Conservation (phyloP, 768 basidiomycete genomes). For the Termitomyces sp. region DNA sequence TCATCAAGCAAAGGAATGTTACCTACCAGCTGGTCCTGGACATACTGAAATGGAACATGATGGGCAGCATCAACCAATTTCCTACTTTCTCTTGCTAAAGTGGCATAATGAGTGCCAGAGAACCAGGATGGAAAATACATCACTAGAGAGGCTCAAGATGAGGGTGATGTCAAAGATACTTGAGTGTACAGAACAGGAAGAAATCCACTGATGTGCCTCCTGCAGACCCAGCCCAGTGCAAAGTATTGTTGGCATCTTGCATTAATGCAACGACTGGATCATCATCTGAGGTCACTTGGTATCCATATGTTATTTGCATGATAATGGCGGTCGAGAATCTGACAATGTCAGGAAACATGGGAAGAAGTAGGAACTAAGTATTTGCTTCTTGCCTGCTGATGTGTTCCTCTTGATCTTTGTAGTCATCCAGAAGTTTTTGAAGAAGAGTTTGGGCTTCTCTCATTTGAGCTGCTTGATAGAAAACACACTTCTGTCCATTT, state of each 20-base stretch:
- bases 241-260: slow-evolving; percentile 24
- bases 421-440: slow-evolving; percentile 21
- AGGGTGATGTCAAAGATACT: slow-evolving; percentile 26
- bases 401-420: slow-evolving; percentile 21
- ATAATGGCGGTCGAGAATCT: slow-evolving; percentile 17
- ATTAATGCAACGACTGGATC: slow-evolving; percentile 35
- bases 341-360: not conserved
- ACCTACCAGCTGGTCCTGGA: slow-evolving; percentile 31
- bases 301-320: slow-evolving; percentile 28
- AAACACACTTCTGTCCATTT: slow-evolving; percentile 13
- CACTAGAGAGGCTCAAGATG: no score
- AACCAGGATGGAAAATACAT: no score
- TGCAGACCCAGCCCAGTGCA: slow-evolving; percentile 21
- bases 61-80: slow-evolving; percentile 17
- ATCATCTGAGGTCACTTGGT: slow-evolving; percentile 25
- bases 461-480: slow-evolving; percentile 21
- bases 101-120: slow-evolving; percentile 23
- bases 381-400: slow-evolving; percentile 24
- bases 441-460: slow-evolving; percentile 27
- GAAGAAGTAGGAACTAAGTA: not conserved
- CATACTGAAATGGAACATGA: slow-evolving; percentile 25
- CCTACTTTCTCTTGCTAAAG: slow-evolving; percentile 11
- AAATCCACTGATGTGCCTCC: slow-evolving; percentile 13
- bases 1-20: not conserved
- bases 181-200: slow-evolving; percentile 25